Evolutionary conservation across 2,329 filamentous ascomycete species (phyloP).

Genomic region (Elsinoe fawcettii): DNA sequence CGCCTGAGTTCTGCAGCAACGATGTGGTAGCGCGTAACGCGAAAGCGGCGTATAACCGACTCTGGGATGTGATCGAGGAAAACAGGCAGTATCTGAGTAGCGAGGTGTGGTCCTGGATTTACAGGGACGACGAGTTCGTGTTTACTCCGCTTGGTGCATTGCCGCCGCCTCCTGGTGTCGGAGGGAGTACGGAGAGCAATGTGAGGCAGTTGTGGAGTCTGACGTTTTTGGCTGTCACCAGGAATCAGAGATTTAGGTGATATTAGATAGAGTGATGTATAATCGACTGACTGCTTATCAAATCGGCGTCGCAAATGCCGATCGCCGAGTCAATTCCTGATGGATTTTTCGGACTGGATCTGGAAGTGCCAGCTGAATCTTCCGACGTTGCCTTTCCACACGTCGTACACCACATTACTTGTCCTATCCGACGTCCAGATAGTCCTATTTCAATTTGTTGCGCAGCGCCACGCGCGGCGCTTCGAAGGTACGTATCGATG

Average conservation of each 20-base stretch:
- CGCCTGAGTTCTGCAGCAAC: constrained; percentile 47
- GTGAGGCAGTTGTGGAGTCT: constrained; percentile 52
- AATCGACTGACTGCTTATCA: no score
- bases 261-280: background rate
- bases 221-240: constrained; percentile 49
- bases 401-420: no score
- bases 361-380: no score
- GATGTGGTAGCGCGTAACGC: constrained; percentile 35
- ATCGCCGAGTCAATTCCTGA: no score
- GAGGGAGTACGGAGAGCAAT: constrained; percentile 39
- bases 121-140: constrained; percentile 40
- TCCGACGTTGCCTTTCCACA: no score
- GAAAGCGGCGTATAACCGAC: constrained; percentile 47
- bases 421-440: no score
- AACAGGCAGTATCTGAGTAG: constrained; percentile 46
- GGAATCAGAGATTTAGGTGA: constrained; percentile 28
- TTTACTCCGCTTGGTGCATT: constrained; percentile 46
- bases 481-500: no score
- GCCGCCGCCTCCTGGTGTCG: constrained; percentile 38
- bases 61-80: constrained; percentile 55
- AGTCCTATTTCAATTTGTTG: no score
- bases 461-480: no score
- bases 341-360: no score
- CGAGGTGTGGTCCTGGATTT: constrained; percentile 59
- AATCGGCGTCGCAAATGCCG: background rate